Evolutionary conservation across 192 early-diverging fungal genomes (phyloP), one percentile per base, ranked within the genome.

Genomic region (Entomortierella chlamydospora): DNA sequence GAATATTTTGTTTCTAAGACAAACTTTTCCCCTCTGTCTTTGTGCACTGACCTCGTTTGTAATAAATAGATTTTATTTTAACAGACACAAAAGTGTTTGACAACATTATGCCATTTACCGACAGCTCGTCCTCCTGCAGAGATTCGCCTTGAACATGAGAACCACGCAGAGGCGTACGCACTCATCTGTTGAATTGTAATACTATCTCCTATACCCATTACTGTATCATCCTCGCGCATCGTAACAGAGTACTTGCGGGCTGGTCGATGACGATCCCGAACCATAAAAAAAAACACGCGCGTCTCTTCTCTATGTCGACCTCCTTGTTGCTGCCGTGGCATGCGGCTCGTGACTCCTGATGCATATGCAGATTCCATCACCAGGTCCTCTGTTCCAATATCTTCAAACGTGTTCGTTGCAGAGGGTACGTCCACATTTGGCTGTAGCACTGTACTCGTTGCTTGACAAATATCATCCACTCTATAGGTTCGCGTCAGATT

Each of bases 41-140:
- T n/a, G n/a, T n/a, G n/a, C n/a, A n/a, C n/a, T n/a, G n/a, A n/a
- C n/a, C n/a, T n/a, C n/a, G n/a, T n/a, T n/a, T n/a, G n/a, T n/a
- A n/a, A n/a, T n/a, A n/a, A n/a, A n/a, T n/a, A n/a, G n/a, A n/a
- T n/a, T n/a, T n/a, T n/a, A n/a, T n/a, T n/a, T 26, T 3, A 61
- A 28, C 81, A 82, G 3, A 65, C 56, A 61, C 81, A 82, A 74
- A 82, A 74, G 34, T 82, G 70, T 43, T 73, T 82, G 30, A 81
- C 53, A 1, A 68, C 61, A 51, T 56, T 49, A 15, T 52, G 51
- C 71, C 79, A 72, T 12, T 66, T 52, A 1, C 71, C 71, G 28
- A 82, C 43, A 2, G 71, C 72, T 39, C 68, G 64, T 10, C 67
- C 65, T 1, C 62, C 81, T 12, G 54, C 51, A 0, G 64, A 25